A percentile compares a stretch with the other conserved stretches of the same genome.
Evolutionary conservation across 23 red algal species (phyloP).

Genomic region (Cyanidiococcus yangmingshanensis): DNA sequence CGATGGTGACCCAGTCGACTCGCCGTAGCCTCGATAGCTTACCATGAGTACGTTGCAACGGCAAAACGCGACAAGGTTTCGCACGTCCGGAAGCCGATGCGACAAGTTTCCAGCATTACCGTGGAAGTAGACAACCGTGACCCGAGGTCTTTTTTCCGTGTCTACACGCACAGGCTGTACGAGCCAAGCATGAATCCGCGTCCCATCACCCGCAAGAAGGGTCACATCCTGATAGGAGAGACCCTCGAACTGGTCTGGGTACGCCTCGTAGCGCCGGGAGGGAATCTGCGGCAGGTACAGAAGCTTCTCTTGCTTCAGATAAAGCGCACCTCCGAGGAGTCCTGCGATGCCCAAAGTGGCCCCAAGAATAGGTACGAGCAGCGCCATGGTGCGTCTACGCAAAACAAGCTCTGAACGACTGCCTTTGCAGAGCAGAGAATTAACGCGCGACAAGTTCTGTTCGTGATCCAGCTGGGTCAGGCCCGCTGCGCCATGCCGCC

Average conservation of each 20-base stretch:
- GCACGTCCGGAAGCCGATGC: constrained; percentile 70
- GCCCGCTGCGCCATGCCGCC: too few species aligned
- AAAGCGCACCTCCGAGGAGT: constrained; percentile 37
- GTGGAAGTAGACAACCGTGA: constrained; percentile 87
- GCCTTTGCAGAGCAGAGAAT: too few species aligned
- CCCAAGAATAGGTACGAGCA: not conserved
- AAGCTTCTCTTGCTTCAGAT: constrained; percentile 63
- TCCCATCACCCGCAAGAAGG: constrained; percentile 41
- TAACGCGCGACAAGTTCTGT: too few species aligned
- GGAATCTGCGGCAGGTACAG: constrained; percentile 76
- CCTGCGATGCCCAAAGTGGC: constrained; percentile 26
- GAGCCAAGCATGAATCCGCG: constrained; percentile 69
- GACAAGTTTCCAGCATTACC: constrained; percentile 85
- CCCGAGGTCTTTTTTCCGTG: constrained; percentile 1
- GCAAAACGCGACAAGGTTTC: constrained; percentile 27
- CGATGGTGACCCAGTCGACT: constrained; percentile 45
- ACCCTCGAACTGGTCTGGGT: constrained; percentile 36
- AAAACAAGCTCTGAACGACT: too few species aligned
- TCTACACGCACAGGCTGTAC: constrained; percentile 26
- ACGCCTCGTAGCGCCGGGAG: constrained; percentile 47
- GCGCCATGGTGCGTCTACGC: not conserved
- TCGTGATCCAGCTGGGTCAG: too few species aligned
- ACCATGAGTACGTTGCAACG: constrained; percentile 80
- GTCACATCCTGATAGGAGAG: constrained; percentile 58
- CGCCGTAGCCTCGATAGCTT: constrained; percentile 86